Percentiles rank a stretch among this genome's conserved stretches.
Evolutionary conservation across 139 green algal genomes (phyloP).

Genomic region (Pseudopediastrum boryanum): DNA sequence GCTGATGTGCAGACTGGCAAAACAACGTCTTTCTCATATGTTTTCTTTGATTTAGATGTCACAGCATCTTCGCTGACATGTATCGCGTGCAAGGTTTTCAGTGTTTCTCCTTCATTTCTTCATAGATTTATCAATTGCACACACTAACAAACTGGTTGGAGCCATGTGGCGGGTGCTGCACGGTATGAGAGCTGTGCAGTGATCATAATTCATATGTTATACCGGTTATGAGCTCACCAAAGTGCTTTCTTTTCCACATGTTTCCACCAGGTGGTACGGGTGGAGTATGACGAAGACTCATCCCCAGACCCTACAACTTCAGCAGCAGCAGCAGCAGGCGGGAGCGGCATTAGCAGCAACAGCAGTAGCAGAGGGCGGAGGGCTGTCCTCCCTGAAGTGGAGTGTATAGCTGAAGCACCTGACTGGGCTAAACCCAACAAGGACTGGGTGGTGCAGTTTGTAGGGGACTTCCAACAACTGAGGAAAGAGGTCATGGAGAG

Average conservation of each 20-base stretch:
- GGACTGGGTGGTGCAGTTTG: slow-evolving; percentile 39
- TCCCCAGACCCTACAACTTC: slow-evolving; percentile 19
- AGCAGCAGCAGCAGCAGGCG: slow-evolving; percentile 21
- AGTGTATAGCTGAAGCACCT: slow-evolving; percentile 8
- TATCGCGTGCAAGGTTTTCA: too few species aligned
- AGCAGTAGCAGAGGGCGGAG: not conserved
- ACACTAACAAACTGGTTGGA: too few species aligned
- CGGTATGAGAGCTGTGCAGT: too few species aligned
- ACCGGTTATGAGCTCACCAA: too few species aligned
- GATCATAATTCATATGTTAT: too few species aligned
- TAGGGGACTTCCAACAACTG: slow-evolving; percentile 32
- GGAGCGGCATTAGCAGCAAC: not conserved
- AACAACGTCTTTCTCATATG: too few species aligned
- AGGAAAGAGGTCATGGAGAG: slow-evolving; percentile 11
- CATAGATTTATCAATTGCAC: too few species aligned
- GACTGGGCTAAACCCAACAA: slow-evolving; percentile 35
- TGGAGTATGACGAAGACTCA: slow-evolving; percentile 41
- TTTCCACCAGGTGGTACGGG: slow-evolving; percentile 44
- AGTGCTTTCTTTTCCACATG: not conserved
- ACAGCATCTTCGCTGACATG: too few species aligned
- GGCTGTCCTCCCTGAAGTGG: not conserved
- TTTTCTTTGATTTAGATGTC: too few species aligned
- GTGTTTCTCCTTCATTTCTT: too few species aligned
- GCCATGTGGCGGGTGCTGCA: too few species aligned
- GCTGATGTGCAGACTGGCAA: too few species aligned